Evolutionary conservation across 805 yeast genomes (phyloP).

Genomic region (Suhomyces xylopsoci): DNA sequence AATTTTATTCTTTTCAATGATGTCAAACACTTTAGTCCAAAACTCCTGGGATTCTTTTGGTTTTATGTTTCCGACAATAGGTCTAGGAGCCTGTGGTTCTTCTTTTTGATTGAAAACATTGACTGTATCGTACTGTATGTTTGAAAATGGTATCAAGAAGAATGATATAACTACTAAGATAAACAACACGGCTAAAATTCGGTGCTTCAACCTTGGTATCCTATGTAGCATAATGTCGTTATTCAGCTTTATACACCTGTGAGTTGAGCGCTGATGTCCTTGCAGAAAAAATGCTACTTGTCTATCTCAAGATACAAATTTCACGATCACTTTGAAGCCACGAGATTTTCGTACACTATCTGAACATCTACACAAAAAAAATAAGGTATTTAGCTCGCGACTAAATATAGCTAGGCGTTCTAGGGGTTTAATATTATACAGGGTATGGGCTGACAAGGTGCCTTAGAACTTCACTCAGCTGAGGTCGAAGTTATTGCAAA

Average conservation of each 20-base stretch:
- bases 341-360: neutral
- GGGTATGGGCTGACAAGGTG: neutral
- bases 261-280: neutral
- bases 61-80: conserved; percentile 9
- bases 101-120: neutral
- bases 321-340: neutral
- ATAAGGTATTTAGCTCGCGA: neutral
- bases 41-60: conserved; percentile 19
- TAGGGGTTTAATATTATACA: neutral
- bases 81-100: conserved; percentile 1
- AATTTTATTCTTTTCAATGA: conserved; percentile 18
- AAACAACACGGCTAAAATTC: conserved; percentile 4
- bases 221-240: neutral
- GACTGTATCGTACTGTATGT: neutral
- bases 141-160: neutral
- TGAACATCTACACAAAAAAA: neutral
- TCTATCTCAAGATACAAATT: neutral
- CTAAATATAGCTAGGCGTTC: neutral
- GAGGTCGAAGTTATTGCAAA: neutral
- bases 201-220: conserved; percentile 6
- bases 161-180: neutral
- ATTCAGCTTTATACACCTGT: neutral
- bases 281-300: neutral
- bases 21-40: conserved; percentile 26
- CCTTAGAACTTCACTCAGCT: neutral